Base-by-base conservation (phyloP, 306 rosid species). In the Dicorynia guianensis region DNA sequence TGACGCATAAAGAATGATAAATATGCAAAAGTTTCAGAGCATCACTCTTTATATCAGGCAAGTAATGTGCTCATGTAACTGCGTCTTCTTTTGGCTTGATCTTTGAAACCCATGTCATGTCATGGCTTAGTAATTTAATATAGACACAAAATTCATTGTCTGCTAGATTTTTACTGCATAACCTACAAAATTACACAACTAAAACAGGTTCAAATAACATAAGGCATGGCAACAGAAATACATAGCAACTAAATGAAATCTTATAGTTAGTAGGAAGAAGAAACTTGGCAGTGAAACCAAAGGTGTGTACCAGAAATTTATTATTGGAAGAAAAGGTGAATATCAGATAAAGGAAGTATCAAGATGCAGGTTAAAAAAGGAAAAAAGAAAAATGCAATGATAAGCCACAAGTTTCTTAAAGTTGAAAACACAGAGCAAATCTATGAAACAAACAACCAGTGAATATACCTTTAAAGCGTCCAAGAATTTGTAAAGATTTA, bases 401-500 rank as follows among this genome's bases (percentile, higher is more conserved):
- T 36, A 71, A 38, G 36, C 57, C 19, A 52, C 76, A 69, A 33
- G 60, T 69, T 72, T 59, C 52, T 59, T 48, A 18, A 74, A 58
- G 72, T 77, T 38, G 60, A 76, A 56, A 56, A 48, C 72, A 64
- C 71, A 56, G 36, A 66, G 44, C 36, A 75, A 74, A 70, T 72
- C 30, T 60, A 47, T 64, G 58, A 55, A 76, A 47, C 49, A 47
- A 60, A 62, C 54, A 83, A 38, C 47, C 33, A 69, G 43, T 42
- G 54, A 34, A 47, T 53, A 78, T 82, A 96, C 99, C 97, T 90
- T 86, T 76, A 75, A 86, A 89, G 81, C 90, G 87, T 80, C 93
- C 93, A 79, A 89, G 91, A 81, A 62, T 76, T 83, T 90, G 91
- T 83, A 96, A 71, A 47, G 96, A 96, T 81, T 90, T 92, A 55